phyloP scores from a whole-genome alignment of 208 protist genomes.

The Crithidia fasciculata region DNA sequence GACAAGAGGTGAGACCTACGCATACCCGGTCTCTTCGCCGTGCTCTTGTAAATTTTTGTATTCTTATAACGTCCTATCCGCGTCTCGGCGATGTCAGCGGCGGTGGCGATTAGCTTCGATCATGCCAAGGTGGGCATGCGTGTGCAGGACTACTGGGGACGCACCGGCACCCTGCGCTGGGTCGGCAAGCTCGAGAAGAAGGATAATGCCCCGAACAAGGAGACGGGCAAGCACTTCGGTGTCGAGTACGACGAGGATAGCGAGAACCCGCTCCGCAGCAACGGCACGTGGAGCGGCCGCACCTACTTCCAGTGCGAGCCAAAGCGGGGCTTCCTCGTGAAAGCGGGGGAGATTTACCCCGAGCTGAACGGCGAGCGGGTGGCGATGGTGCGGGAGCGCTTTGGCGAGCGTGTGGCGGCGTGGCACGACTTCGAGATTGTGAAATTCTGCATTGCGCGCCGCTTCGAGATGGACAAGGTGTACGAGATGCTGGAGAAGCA shows the following conservation, averaged over 20 bases:
- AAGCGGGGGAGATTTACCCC: conserved; percentile 48
- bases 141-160: conserved; percentile 78
- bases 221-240: conserved; percentile 55
- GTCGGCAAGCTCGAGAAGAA: conserved; percentile 71
- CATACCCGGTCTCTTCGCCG: too few species aligned
- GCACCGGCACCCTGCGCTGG: conserved; percentile 66
- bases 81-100: conserved; percentile 7
- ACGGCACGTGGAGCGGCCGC: conserved; percentile 64
- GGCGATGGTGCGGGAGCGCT: conserved; percentile 51
- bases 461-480: conserved; percentile 80
- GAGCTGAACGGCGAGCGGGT: conserved; percentile 66
- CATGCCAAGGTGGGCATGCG: conserved; percentile 67
- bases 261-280: conserved; percentile 42
- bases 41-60: too few species aligned
- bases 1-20: too few species aligned
- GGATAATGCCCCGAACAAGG: conserved; percentile 48
- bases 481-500: conserved; percentile 80
- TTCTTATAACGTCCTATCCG: too few species aligned
- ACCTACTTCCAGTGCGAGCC: conserved; percentile 62
- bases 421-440: conserved; percentile 86
- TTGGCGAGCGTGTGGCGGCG: conserved; percentile 59
- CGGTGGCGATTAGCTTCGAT: conserved; percentile 23
- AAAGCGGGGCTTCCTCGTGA: conserved; percentile 52
- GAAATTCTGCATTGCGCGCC: conserved; percentile 86
- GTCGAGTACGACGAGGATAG: conserved; percentile 77